Evolutionary conservation across 495 filamentous ascomycete genomes (phyloP), one percentile per base, ranked within the genome.

Genomic region (Paragyromitra xinjiangensis): DNA sequence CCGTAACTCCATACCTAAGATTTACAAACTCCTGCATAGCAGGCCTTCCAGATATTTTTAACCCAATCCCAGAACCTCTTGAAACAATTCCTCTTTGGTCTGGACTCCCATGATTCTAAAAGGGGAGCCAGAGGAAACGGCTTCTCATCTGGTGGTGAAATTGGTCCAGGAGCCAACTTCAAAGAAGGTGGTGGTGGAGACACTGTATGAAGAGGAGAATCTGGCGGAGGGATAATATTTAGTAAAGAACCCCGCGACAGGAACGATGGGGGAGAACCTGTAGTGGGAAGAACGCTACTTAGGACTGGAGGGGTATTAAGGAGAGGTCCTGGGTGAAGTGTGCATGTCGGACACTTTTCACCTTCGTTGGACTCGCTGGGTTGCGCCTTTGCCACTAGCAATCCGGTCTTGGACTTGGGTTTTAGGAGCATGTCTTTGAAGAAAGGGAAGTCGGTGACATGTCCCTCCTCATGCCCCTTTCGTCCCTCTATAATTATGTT

Each of bases 21-120:
- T 19, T 24, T 24, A 11, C 51, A 55, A 19, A n/a, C 5, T 6
- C 22, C 22, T 19, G 14, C 51, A 19, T n/a, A 19, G n/a, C 51
- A 55, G 16, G 16, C 22, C 19, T 9, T 55, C 22, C 51, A 55
- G 16, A 19, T 16, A 6, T 3, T 24, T 55, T 55, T 55, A 24
- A 55, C 22, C 51, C 51, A 55, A 7, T 55, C 51, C 51, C 51
- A 55, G 51, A 55, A 55, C 51, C 51, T 19, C 51, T 55, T 19
- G 51, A 55, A 24, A 7, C 3, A 26, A n/a, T 55, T 55, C 51
- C 0, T 55, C 14, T 55, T 3, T 19, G 51, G 22, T 19, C 19
- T 9, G 14, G 19, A 24, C 6, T 55, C 51, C 51, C 51, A 19
- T 5, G 51, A 6, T 8, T 19, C 51, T 4, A 55, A 9, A 24